phyloP scores from a whole-genome alignment of 2,329 filamentous ascomycete genomes.

The Exserohilum rostratum region DNA sequence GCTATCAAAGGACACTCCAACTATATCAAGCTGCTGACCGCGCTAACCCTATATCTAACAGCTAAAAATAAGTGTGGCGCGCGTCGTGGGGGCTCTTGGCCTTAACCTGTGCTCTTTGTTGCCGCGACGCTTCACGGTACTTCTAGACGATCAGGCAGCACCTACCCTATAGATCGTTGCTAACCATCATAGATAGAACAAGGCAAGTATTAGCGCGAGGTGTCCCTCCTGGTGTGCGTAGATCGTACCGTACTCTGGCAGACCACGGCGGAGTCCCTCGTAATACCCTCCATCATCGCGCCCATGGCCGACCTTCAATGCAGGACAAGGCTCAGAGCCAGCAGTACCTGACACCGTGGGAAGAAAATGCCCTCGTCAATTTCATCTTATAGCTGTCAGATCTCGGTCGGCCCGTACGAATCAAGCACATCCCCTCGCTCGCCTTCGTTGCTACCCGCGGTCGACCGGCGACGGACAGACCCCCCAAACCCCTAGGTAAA shows the following conservation, averaged over 20 bases:
- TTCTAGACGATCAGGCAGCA: not conserved
- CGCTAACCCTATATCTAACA: not conserved
- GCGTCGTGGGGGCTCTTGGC: not conserved
- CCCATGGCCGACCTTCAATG: conserved; percentile 3
- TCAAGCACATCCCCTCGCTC: conserved; percentile 26
- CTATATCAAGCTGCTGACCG: not conserved
- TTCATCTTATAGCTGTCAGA: conserved; percentile 20
- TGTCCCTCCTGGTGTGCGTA: conserved; percentile 1
- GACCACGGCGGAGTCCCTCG: conserved; percentile 1
- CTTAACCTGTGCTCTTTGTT: not conserved
- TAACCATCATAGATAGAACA: conserved; percentile 1
- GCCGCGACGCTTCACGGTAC: not conserved
- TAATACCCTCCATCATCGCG: conserved; percentile 2
- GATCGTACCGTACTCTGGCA: conserved; percentile 5
- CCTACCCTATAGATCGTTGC: not conserved
- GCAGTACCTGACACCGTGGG: conserved; percentile 16
- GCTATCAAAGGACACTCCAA: not conserved
- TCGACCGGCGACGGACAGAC: conserved; percentile 11
- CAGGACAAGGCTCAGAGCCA: conserved; percentile 25
- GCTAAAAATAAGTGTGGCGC: not conserved
- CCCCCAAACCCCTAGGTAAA: conserved; percentile 18
- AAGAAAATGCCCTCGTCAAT: conserved; percentile 36
- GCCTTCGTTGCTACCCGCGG: conserved; percentile 18
- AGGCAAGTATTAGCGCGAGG: conserved; percentile 3
- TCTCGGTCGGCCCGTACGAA: conserved; percentile 22